These are phyloP conservation scores for Penicillium canescens DNA, from an alignment of 495 filamentous ascomycete genomes.

Conservation along the genomic window DNA sequence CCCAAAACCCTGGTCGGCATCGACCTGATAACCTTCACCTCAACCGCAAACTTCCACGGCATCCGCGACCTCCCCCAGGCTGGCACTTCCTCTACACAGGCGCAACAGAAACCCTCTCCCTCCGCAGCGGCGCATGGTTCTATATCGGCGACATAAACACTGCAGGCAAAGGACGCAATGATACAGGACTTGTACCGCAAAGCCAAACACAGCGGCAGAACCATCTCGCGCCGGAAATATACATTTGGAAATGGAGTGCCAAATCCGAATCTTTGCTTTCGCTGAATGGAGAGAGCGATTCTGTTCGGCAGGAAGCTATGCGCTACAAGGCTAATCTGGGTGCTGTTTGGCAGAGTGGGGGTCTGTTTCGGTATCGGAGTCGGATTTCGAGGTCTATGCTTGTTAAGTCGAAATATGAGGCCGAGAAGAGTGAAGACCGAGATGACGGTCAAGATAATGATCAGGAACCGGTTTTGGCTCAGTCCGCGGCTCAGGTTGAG, in stretches of 20 bases:
- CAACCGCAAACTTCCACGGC: conserved; percentile 56
- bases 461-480: not conserved
- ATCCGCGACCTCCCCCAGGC: conserved; percentile 56
- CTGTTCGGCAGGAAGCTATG: conserved; percentile 36
- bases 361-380: conserved; percentile 44
- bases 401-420: conserved; percentile 3
- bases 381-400: conserved; percentile 32
- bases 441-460: not conserved
- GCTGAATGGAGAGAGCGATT: conserved; percentile 23
- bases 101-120: conserved; percentile 53
- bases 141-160: conserved; percentile 40
- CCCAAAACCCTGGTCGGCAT: conserved; percentile 51
- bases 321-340: conserved; percentile 42
- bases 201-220: not conserved
- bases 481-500: conserved; percentile 13
- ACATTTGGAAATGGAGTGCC: conserved; percentile 49
- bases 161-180: conserved; percentile 12
- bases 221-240: conserved; percentile 24
- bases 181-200: conserved; percentile 15
- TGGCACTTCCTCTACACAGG: conserved; percentile 65
- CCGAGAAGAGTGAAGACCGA: not conserved
- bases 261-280: conserved; percentile 34
- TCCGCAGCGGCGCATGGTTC: conserved; percentile 65
- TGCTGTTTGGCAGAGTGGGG: conserved; percentile 40
- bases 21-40: conserved; percentile 56